phyloP scores from a whole-genome alignment of 192 early-diverging fungal genomes.

The Phycomyces nitens region DNA sequence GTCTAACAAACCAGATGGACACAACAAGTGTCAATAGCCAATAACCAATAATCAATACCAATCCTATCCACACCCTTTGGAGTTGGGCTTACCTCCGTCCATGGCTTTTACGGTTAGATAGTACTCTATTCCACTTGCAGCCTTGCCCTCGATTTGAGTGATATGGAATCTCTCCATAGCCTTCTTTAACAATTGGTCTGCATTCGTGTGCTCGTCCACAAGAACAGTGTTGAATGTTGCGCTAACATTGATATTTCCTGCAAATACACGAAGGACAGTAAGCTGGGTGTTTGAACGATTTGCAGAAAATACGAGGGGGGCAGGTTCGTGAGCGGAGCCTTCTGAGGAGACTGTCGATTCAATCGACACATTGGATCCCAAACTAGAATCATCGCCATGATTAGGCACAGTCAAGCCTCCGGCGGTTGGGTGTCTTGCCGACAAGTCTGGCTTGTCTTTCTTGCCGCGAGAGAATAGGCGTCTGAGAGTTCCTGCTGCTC shows the following conservation, averaged over 20 bases:
- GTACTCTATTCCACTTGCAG: slow-evolving; percentile 34
- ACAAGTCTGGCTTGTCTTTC: slow-evolving; percentile 6
- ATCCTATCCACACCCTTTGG: too few relatives aligned
- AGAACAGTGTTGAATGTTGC: slow-evolving; percentile 53
- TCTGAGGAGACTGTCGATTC: background rate
- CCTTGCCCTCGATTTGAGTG: slow-evolving; percentile 36
- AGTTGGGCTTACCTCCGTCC: slow-evolving; percentile 55
- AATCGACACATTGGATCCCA: slow-evolving; percentile 2
- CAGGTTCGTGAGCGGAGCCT: background rate
- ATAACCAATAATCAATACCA: too few relatives aligned
- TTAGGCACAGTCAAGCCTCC: background rate
- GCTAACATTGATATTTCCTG: slow-evolving; percentile 55
- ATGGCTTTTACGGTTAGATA: slow-evolving; percentile 49
- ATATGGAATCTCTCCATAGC: slow-evolving; percentile 53
- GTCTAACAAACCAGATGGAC: slow-evolving; percentile 35
- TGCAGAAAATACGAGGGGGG: slow-evolving; percentile 14
- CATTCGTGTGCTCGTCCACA: slow-evolving; percentile 39
- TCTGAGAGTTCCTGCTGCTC: slow-evolving; percentile 3
- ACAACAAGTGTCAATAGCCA: too few relatives aligned
- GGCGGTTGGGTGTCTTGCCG: background rate
- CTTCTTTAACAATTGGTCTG: slow-evolving; percentile 45
- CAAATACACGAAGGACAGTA: slow-evolving; percentile 50
- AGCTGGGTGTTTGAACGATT: slow-evolving; percentile 30
- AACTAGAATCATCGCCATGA: slow-evolving; percentile 1
- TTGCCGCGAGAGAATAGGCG: slow-evolving; percentile 16